Base-by-base conservation (phyloP, 768 basidiomycete genomes). In the Sarcodon aspratus region DNA sequence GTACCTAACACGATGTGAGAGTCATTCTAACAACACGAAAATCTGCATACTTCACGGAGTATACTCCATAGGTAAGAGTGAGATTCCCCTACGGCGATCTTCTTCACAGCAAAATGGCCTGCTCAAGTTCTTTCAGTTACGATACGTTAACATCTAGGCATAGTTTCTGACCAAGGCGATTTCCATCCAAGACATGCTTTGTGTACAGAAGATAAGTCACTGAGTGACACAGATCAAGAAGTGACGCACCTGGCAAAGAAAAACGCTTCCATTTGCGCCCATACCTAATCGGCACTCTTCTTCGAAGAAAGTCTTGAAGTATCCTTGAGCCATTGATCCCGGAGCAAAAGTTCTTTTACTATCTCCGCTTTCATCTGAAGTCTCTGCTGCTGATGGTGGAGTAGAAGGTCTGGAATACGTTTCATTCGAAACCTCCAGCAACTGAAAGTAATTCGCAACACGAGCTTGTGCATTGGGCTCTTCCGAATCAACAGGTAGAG, bases 61-160 rank as follows among this genome's bases (percentile, higher is more conserved):
- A 88, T 92, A 45, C 80, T 82, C 36, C 92, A 66, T 6, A 95
- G 70, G 66, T 94, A 94, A 2, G 81, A 73, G 55, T 91, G 86
- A 0, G 90, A 94, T 59, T 89, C 80, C 44, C 93, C 93, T 0
- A 97, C 87, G 0, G 95, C 92, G 17, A 98, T 91, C 63, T 96
- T 97, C 69, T 98, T 98, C 44, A 96, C 87, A 0, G 94, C 94
- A 62, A 94, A 96, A 55, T 82, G 83, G 31, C 87, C 87, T 78
- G 54, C 18, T 44, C 10, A 9, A 49, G 37, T 27, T 44, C 49
- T 7, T 34, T 47, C 33, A 48, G 32, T 38, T 50, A 35, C 31
- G 31, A 36, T 36, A 54, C 45, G 44, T 44, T 33, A 42, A 43
- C 44, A 50, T 12, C 9, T 15, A 27, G 21, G 36, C 34, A 48